Base-by-base conservation (phyloP, 1,139 yeast genomes). In the Suhomyces yuchorum region DNA sequence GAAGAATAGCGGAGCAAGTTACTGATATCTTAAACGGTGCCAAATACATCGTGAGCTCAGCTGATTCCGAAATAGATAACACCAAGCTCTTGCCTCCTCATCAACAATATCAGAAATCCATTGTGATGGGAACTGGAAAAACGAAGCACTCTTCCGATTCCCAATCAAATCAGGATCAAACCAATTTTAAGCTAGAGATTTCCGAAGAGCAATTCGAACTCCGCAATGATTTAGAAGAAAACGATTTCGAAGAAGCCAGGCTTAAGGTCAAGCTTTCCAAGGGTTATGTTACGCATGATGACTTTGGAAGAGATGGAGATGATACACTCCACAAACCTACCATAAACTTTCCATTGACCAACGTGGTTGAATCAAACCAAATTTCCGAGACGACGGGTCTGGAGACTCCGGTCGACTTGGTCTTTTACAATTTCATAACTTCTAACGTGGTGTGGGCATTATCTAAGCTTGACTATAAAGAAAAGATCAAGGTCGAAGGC, bases 241-340 rank as follows among this genome's bases (percentile, higher is more conserved):
- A 26, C 20, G 35, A 35, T 30, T 30, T 14, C 24, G 12, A n/a
- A n/a, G 36, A 23, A 9, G 5, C 40, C 12, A 34, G 37, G 8
- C 30, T 46, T 11, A 40, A 37, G 32, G 20, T 39, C 17, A 63
- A 61, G 42, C 59, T 71, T 26, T 45, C 71, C 1, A 76, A 79
- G 47, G 98, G 99, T 0, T 87, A 87, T 58, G 84, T 83, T 0
- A 91, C 99, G 0, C 61, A 69, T 43, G 99, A 93, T 63, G 98
- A 91, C 59, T 77, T 79, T 57, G 98, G 97, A 0, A 65, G 71
- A 51, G 82, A 82, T 53, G 99, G 99, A 14, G 99, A 93, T 61
- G 98, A 93, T 60, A 90, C 96, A 0, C 71, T 78, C 1, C 99
- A 93, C 65, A 75, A 72, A 47, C 78, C 87, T 1, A 78, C 86